Percentiles rank a stretch among this genome's conserved stretches.
Conservation (phyloP, 495 filamentous ascomycete genomes). For the Aspergillus biplanus region DNA sequence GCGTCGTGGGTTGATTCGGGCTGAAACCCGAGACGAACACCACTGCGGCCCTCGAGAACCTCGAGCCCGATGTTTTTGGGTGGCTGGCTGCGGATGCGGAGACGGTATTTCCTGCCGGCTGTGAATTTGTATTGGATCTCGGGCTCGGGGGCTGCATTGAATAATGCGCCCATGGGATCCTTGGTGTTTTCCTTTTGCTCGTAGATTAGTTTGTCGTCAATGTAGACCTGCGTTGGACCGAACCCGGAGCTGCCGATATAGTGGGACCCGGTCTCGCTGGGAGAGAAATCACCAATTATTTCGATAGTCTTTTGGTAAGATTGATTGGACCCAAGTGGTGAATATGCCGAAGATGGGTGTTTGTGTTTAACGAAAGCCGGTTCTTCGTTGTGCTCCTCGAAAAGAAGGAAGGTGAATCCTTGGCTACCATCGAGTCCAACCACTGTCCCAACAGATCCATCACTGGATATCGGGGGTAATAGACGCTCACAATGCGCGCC, state of each 20-base stretch:
- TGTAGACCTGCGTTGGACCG: conserved; percentile 5
- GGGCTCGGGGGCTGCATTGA: conserved; percentile 10
- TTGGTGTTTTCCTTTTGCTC: conserved; percentile 12
- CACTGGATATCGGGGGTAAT: background rate
- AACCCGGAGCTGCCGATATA: conserved; percentile 17
- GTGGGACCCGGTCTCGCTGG: conserved; percentile 7
- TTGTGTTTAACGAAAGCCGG: background rate
- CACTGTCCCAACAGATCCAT: background rate
- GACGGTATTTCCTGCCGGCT: conserved; percentile 7
- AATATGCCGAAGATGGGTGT: background rate
- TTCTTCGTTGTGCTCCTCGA: background rate
- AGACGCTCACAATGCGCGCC: background rate
- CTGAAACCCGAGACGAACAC: conserved; percentile 8
- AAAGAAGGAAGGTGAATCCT: background rate
- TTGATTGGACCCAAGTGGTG: background rate
- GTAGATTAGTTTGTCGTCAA: conserved; percentile 9
- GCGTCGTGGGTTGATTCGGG: conserved; percentile 8
- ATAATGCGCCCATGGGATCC: conserved; percentile 13
- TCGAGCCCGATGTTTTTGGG: background rate
- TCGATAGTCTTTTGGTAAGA: background rate
- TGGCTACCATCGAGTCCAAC: conserved; percentile 1
- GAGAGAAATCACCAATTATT: background rate
- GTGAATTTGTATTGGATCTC: conserved; percentile 9
- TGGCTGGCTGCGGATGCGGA: background rate
- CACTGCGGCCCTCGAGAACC: conserved; percentile 4